Percentiles rank a stretch among this genome's conserved stretches.
Evolutionary conservation across 164 flowering plant genomes (phyloP).

Genomic region (Protea cynaroides): DNA sequence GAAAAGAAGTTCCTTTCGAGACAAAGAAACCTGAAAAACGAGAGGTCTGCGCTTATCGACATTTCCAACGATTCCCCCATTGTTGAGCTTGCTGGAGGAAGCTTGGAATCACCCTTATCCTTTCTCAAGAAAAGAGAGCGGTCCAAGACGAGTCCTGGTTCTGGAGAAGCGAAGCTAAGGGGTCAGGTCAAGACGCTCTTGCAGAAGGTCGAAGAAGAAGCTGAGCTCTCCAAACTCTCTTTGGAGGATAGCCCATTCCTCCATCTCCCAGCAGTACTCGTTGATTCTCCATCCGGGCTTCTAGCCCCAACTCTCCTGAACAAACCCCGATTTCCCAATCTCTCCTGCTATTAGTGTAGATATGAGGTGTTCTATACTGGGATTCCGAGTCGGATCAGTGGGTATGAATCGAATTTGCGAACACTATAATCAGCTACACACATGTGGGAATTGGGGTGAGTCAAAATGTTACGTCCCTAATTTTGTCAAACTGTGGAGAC

Average conservation of each 20-base stretch:
- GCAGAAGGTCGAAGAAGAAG: constrained; percentile 85
- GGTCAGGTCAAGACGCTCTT: constrained; percentile 77
- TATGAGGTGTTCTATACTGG: too few relatives aligned
- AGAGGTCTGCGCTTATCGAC: constrained; percentile 57
- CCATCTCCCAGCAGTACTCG: constrained; percentile 22
- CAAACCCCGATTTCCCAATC: constrained; percentile 45
- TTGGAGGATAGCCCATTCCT: constrained; percentile 22
- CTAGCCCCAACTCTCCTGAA: constrained; percentile 67
- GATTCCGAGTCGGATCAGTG: too few relatives aligned
- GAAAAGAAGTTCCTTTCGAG: constrained; percentile 39
- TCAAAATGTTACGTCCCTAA: too few relatives aligned
- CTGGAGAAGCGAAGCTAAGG: constrained; percentile 81
- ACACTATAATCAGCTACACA: too few relatives aligned
- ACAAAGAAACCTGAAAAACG: constrained; percentile 32
- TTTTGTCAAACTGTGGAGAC: too few relatives aligned
- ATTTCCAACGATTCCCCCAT: constrained; percentile 90
- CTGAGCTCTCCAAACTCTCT: constrained; percentile 42
- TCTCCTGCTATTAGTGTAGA: too few relatives aligned
- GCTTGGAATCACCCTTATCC: constrained; percentile 50
- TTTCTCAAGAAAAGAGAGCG: constrained; percentile 30
- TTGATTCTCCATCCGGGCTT: constrained; percentile 38
- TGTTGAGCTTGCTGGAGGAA: constrained; percentile 62
- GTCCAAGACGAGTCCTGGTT: constrained; percentile 57
- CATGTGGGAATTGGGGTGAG: too few relatives aligned
- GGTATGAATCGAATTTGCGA: too few relatives aligned